Conservation (phyloP, 352 stramenopile genomes). For the Saprolegnia parasitica region DNA sequence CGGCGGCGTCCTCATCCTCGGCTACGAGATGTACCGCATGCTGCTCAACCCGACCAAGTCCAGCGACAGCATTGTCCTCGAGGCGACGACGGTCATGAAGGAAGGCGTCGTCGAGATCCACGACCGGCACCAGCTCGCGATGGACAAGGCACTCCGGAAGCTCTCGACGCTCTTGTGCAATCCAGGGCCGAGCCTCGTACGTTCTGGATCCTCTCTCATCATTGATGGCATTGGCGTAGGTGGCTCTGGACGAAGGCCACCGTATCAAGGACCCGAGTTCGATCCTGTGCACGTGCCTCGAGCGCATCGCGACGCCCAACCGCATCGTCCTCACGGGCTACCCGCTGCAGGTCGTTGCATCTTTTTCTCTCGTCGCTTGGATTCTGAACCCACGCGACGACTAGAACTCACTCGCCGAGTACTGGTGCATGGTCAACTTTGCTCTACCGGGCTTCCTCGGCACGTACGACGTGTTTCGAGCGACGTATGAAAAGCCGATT, state of each 20-base stretch:
- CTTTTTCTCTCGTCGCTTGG: not conserved
- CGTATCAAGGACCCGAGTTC: constrained; percentile 84
- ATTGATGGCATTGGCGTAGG: constrained; percentile 9
- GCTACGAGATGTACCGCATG: constrained; percentile 87
- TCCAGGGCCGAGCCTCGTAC: constrained; percentile 60
- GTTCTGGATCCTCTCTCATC: not conserved
- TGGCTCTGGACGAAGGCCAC: constrained; percentile 86
- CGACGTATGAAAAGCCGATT: constrained; percentile 75
- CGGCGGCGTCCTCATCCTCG: constrained; percentile 77
- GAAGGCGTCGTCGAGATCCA: constrained; percentile 67
- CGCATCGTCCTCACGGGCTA: constrained; percentile 92
- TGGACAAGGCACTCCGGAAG: constrained; percentile 51
- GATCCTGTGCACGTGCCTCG: constrained; percentile 74
- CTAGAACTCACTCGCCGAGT: constrained; percentile 89
- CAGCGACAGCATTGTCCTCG: constrained; percentile 45
- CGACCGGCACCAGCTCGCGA: constrained; percentile 40
- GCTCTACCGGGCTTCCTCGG: constrained; percentile 63
- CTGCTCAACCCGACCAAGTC: constrained; percentile 65
- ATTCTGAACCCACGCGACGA: not conserved
- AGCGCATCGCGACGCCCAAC: constrained; percentile 63
- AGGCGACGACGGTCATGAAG: constrained; percentile 58
- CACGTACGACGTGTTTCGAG: constrained; percentile 69
- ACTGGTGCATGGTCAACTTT: constrained; percentile 91
- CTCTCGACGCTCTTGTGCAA: constrained; percentile 51
- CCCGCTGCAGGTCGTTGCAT: constrained; percentile 68